Base-by-base conservation (phyloP, 2,329 filamentous ascomycete species). In the Diaporthe capsici region DNA sequence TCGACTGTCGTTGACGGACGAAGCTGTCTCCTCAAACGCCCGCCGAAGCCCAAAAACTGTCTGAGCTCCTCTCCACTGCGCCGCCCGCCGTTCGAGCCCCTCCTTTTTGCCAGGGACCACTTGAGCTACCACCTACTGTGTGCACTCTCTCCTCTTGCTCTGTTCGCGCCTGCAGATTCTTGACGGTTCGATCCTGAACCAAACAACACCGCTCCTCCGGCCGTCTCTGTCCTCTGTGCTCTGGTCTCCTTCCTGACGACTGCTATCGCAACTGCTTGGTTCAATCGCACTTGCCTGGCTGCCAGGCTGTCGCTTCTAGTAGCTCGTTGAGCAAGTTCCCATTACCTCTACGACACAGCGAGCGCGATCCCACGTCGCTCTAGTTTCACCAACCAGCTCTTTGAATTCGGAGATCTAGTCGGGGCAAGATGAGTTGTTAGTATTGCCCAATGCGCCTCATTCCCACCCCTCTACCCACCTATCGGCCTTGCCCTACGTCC, bases 391-490 rank as follows among this genome's bases (percentile, higher is more conserved):
- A 60, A 73, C n/a, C 71, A n/a, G 20, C 60, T 51, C 47, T 31
- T 51, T 51, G 37, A 31, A 37, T 20, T 68, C 20, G 57, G 17
- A 63, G 47, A 55, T 70, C 70, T n/a, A 68, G 58, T 61, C 71
- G 47, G 74, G 65, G 67, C 78, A 81, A 81, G 73, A 86, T 86
- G 85, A 85, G 84, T 79, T 85, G 85, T 86, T 80, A 85, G 85
- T 84, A 76, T 70, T 75, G 39, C 34, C 42, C 25, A 20, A 22
- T 47, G 37, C 71, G 47, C 71, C 15, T 39, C 34, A 37, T 15
- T 20, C 34, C 15, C 25, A 28, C n/a, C 39, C 20, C 17, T 25
- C 1, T 53, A 42, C 10, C 31, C 47, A 28, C 65, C 34, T 55
- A 70, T 55, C 61, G 17, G 25, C 13, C n/a, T 42, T 17, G 15